Percentiles rank a stretch among this genome's conserved stretches.
These are phyloP conservation scores for Spinacia oleracea DNA, from an alignment of 179 eudicot species.

Conservation along the genomic window DNA sequence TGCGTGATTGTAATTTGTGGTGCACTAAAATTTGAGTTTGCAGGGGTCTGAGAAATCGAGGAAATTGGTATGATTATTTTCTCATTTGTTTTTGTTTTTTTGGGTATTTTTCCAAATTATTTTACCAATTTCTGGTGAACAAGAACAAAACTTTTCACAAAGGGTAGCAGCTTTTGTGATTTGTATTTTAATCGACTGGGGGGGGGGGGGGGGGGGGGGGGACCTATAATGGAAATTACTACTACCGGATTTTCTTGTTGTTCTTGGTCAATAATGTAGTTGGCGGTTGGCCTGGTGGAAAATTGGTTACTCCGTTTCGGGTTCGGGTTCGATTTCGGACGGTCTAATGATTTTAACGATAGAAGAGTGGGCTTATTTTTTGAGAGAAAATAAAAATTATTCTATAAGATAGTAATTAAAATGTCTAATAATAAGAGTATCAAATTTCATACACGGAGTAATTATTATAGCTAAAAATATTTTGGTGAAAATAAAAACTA, in stretches of 20 bases:
- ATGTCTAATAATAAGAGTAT: no score
- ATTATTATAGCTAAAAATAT: no score
- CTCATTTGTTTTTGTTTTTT: background rate
- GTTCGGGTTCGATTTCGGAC: no score
- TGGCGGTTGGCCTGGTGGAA: no score
- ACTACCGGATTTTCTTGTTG: background rate
- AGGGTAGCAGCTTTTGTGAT: conserved; percentile 2
- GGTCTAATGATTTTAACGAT: no score
- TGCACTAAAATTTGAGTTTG: background rate
- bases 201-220: background rate
- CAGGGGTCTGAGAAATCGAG: conserved; percentile 27
- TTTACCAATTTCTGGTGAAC: background rate
- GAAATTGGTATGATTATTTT: background rate
- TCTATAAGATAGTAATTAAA: no score
- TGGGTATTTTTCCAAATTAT: background rate
- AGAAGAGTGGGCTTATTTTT: no score
- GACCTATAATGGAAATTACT: background rate
- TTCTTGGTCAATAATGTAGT: background rate
- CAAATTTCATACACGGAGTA: no score
- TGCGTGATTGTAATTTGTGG: conserved; percentile 4
- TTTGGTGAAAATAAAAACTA: no score
- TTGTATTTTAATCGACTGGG: background rate
- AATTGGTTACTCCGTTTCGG: no score
- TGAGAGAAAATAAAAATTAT: no score
- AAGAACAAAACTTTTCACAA: conserved; percentile 1